Evolutionary conservation across 371 early-diverging fungal genomes (phyloP).

Genomic region (Mortierella sp.): DNA sequence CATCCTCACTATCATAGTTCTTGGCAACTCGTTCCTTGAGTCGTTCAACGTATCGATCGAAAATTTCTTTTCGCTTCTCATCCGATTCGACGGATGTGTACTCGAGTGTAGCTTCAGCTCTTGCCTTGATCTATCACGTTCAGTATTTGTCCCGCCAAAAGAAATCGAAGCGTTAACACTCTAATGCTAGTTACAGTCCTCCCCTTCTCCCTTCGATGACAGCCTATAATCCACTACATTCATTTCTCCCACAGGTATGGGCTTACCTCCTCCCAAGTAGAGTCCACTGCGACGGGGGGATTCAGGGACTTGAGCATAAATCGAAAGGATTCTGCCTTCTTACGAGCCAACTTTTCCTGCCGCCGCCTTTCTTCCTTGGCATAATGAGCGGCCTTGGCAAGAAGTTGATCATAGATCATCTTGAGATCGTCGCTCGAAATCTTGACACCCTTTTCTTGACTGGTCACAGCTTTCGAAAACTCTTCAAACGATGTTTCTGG

Average conservation of each 20-base stretch:
- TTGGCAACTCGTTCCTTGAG: slow-evolving; percentile 56
- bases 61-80: slow-evolving; percentile 72
- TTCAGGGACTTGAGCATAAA: slow-evolving; percentile 73
- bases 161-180: too few species aligned
- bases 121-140: slow-evolving; percentile 24
- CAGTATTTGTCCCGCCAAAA: too few species aligned
- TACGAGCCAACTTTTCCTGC: slow-evolving; percentile 73
- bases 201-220: too few species aligned
- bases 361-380: slow-evolving; percentile 80
- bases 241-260: background rate
- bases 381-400: slow-evolving; percentile 69
- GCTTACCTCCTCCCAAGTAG: slow-evolving; percentile 76
- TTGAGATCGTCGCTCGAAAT: slow-evolving; percentile 54
- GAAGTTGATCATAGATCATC: slow-evolving; percentile 62
- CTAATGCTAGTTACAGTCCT: too few species aligned
- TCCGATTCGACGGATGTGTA: slow-evolving; percentile 72
- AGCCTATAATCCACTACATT: too few species aligned
- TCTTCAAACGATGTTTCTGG: slow-evolving; percentile 64
- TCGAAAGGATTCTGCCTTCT: slow-evolving; percentile 80
- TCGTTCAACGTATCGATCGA: slow-evolving; percentile 76
- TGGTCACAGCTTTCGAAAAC: slow-evolving; percentile 51
- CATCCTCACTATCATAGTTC: slow-evolving; percentile 47
- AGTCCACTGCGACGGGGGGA: slow-evolving; percentile 66
- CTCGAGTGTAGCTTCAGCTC: slow-evolving; percentile 62
- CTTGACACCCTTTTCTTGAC: slow-evolving; percentile 42